Percentiles rank a stretch among this genome's conserved stretches.
These are phyloP conservation scores for Eucalyptus guilfoylei DNA, from an alignment of 345 rosid species.

Conservation along the genomic window DNA sequence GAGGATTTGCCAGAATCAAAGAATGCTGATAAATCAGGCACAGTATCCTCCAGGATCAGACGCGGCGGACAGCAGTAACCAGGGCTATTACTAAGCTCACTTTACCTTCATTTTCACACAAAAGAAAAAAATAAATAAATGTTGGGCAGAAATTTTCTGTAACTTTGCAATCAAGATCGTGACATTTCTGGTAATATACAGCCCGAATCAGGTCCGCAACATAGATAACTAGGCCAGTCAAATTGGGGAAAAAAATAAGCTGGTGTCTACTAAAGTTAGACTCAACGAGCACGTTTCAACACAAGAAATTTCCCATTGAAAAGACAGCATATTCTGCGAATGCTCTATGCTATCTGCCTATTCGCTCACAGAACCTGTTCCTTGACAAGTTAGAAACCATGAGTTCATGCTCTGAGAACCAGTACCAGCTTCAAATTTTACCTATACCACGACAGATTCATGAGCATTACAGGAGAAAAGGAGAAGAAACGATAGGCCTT, in stretches of 20 bases:
- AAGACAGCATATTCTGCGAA: constrained; percentile 35
- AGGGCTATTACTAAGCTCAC: constrained; percentile 6
- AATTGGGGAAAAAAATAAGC: constrained; percentile 1
- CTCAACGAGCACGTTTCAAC: background rate
- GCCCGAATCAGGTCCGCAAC: too few species aligned
- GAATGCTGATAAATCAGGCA: constrained; percentile 22
- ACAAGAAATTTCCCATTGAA: background rate
- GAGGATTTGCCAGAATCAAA: constrained; percentile 10
- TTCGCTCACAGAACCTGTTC: constrained; percentile 78
- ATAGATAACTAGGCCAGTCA: constrained; percentile 41
- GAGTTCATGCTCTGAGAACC: constrained; percentile 75
- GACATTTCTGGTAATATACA: too few species aligned
- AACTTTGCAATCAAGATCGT: too few species aligned
- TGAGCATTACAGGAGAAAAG: background rate
- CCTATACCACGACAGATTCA: constrained; percentile 8
- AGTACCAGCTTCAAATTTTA: constrained; percentile 87
- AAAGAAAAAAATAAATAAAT: too few species aligned
- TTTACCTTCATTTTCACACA: background rate
- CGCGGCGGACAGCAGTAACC: constrained; percentile 75
- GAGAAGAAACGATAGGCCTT: background rate
- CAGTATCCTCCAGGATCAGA: constrained; percentile 32
- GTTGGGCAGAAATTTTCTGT: too few species aligned
- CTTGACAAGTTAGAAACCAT: constrained; percentile 85
- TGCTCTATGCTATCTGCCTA: constrained; percentile 92
- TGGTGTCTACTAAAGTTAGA: background rate